Base-by-base conservation (phyloP, 2,329 filamentous ascomycete species). In the Trichoderma koningiopsis region DNA sequence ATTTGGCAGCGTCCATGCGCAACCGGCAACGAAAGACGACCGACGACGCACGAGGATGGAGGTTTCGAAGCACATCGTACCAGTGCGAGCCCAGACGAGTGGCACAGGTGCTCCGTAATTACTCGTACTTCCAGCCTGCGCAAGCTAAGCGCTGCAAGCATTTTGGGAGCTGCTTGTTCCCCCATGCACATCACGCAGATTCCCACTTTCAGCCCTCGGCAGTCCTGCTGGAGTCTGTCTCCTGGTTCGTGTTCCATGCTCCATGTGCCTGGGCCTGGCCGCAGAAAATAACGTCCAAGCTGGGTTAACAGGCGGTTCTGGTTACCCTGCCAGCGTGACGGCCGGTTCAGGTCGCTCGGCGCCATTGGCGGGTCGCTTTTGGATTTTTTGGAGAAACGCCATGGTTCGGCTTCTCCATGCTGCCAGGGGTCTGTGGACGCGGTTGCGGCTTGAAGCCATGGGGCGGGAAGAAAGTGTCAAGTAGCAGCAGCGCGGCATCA, bases 241-340 rank as follows among this genome's bases (percentile, higher is more conserved):
- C 53, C 53, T 27, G 27, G 24, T 24, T 55, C 27, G 47, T 49
- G 47, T 49, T n/a, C 47, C 27, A 13, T 49, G 47, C 22, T n/a
- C 47, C 27, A 53, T 53, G 52, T 29, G 13, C 52, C 27, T 55
- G 22, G 52, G 11, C 52, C 14, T 24, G 24, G 27, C 22, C 16
- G 52, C 47, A 49, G 47, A 49, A 49, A 49, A 22, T 24, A 49
- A 49, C 4, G 47, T 49, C 47, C 47, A 49, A 22, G 52, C 27
- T 16, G 52, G 40, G 52, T 29, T 27, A 29, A 29, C 14, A 14
- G 11, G 62, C 52, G 62, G 40, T 40, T 59, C n/a, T 58, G 49
- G 68, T 70, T 70, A 68, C 68, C 68, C 56, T 68, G 68, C 68
- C 68, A 70, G 68, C 68, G 35, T 56, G 49, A 57, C 57, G 56